A percentile compares a stretch with the other conserved stretches of the same genome.
phyloP scores from a whole-genome alignment of 1,139 yeast genomes.

The Blastobotrys raffinosifermentans region DNA sequence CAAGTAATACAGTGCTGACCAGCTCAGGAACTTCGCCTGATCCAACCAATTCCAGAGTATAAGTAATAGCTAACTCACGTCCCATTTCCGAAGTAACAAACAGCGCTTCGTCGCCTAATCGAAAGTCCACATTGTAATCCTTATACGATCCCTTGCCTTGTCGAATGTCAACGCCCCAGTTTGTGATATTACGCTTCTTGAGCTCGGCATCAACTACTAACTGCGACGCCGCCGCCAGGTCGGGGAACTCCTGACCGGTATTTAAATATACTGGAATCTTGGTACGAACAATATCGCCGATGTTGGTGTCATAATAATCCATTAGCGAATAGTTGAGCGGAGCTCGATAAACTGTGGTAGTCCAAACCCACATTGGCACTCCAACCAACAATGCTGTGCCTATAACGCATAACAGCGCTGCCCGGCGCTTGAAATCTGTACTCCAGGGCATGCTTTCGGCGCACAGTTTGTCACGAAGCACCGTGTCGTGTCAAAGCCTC shows the following conservation, averaged over 20 bases:
- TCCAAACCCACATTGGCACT: constrained; percentile 61
- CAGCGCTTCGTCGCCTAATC: constrained; percentile 30
- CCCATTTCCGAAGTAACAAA: constrained; percentile 32
- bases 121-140: constrained; percentile 29
- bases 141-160: constrained; percentile 23
- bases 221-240: constrained; percentile 44
- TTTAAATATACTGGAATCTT: constrained; percentile 53
- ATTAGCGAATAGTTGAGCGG: constrained; percentile 58
- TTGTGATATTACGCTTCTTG: constrained; percentile 8
- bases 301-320: constrained; percentile 36
- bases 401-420: background rate
- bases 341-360: constrained; percentile 74
- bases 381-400: constrained; percentile 48
- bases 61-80: constrained; percentile 43
- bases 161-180: constrained; percentile 23
- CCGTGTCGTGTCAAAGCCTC: background rate
- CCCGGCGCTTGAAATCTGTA: background rate
- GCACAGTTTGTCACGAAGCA: background rate
- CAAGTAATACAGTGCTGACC: constrained; percentile 51
- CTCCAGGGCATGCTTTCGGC: background rate
- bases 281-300: constrained; percentile 37
- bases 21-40: constrained; percentile 57
- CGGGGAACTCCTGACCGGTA: constrained; percentile 34
- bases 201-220: constrained; percentile 33
- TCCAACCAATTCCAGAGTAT: constrained; percentile 44